These are phyloP conservation scores for Globisporangium paroecandrum DNA, from an alignment of 352 stramenopile genomes.

Conservation along the genomic window DNA sequence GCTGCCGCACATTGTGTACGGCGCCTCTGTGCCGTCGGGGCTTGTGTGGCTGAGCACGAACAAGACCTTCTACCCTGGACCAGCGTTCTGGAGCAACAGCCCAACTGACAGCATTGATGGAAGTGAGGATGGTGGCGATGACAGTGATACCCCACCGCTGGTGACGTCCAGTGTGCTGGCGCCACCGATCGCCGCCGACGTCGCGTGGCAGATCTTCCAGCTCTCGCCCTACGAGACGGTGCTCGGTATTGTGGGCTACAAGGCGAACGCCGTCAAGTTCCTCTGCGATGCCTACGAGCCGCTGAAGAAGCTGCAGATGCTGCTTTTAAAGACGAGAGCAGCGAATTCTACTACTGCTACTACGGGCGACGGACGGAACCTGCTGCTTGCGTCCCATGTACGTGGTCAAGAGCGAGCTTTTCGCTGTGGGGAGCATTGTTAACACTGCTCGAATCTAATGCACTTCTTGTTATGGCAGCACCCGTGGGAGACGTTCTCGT, in stretches of 20 bases:
- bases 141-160: background rate
- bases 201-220: conserved; percentile 81
- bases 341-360: conserved; percentile 10
- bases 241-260: conserved; percentile 56
- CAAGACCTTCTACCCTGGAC: conserved; percentile 75
- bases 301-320: conserved; percentile 52
- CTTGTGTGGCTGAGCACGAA: conserved; percentile 57
- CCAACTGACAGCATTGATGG: background rate
- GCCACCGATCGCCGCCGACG: conserved; percentile 68
- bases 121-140: background rate
- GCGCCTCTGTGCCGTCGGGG: conserved; percentile 50
- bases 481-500: conserved; percentile 83
- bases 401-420: conserved; percentile 2
- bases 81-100: conserved; percentile 51
- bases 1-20: conserved; percentile 75
- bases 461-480: conserved; percentile 34
- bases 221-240: conserved; percentile 74
- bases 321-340: conserved; percentile 37
- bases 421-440: background rate
- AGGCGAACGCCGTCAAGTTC: conserved; percentile 60
- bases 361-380: background rate
- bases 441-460: background rate
- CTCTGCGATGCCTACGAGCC: conserved; percentile 64
- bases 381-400: conserved; percentile 47
- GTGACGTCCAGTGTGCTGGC: conserved; percentile 58